These are phyloP conservation scores for Pascua guehoae DNA, from an alignment of 1,284 basidiomycete species.

Conservation along the genomic window DNA sequence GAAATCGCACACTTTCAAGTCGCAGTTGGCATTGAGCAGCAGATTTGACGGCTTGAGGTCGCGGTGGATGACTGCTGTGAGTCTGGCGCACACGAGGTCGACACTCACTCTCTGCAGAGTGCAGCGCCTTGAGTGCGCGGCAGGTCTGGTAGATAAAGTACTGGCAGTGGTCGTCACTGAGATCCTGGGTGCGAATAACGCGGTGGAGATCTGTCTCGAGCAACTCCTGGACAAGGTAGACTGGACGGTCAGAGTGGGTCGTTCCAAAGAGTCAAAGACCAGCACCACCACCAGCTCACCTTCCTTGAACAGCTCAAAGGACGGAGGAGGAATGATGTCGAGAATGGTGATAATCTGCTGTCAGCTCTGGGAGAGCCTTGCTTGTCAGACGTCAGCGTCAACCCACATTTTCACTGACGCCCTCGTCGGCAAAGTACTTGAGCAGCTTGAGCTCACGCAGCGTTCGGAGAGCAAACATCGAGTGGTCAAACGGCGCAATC, in stretches of 20 bases:
- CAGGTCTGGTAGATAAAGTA: conserved; percentile 58
- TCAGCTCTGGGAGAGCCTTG: background rate
- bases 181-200: conserved; percentile 70
- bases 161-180: conserved; percentile 86
- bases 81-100: background rate
- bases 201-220: conserved; percentile 75
- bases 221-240: conserved; percentile 67
- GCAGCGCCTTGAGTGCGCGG: conserved; percentile 87
- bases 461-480: conserved; percentile 83
- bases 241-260: conserved; percentile 16
- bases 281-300: conserved; percentile 44
- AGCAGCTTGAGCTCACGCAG: conserved; percentile 81
- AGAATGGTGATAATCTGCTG: conserved; percentile 86
- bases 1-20: conserved; percentile 92
- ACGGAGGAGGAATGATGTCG: conserved; percentile 87
- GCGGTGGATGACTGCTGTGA: conserved; percentile 71
- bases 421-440: conserved; percentile 84
- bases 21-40: conserved; percentile 93
- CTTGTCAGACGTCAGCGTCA: background rate
- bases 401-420: conserved; percentile 87
- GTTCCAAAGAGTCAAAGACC: background rate
- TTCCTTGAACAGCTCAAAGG: conserved; percentile 88
- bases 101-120: conserved; percentile 68
- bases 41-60: conserved; percentile 95
- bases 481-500: conserved; percentile 87